Evolutionary conservation across 306 rosid species (phyloP).

Genomic region (Begonia fuchsioides): DNA sequence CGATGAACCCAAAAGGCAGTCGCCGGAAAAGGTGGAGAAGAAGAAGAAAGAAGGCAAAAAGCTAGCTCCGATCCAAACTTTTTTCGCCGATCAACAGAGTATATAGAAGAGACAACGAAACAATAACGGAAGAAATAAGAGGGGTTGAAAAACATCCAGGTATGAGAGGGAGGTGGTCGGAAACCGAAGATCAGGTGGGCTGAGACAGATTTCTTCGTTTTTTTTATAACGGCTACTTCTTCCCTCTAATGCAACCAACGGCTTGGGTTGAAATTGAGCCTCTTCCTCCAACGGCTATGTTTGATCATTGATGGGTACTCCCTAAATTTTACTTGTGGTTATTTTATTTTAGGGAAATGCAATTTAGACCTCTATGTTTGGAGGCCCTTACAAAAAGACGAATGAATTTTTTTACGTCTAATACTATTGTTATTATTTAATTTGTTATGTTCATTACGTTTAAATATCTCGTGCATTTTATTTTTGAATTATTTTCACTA

Average conservation of each 20-base stretch:
- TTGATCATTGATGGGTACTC: conserved; percentile 4
- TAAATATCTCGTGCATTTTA: too few species aligned
- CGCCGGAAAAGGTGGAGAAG: not conserved
- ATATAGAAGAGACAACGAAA: conserved; percentile 4
- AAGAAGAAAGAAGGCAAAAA: not conserved
- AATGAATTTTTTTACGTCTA: too few species aligned
- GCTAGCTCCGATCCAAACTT: not conserved
- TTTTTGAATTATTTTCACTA: too few species aligned
- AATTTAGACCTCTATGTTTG: too few species aligned
- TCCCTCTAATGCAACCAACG: not conserved
- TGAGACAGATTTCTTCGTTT: not conserved
- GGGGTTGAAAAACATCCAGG: not conserved
- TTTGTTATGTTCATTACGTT: too few species aligned
- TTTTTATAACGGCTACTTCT: conserved; percentile 3
- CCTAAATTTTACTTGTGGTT: too few species aligned
- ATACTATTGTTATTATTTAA: too few species aligned
- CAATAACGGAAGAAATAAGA: not conserved
- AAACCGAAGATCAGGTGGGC: not conserved
- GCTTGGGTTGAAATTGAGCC: conserved; percentile 32
- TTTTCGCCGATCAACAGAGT: not conserved
- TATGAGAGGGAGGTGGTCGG: not conserved
- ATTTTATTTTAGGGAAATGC: too few species aligned
- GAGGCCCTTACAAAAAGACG: too few species aligned
- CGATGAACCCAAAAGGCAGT: not conserved
- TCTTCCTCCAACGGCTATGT: conserved; percentile 61